Percentiles rank a stretch among this genome's conserved stretches.
Evolutionary conservation across 257 asterid species (phyloP).

Genomic region (Thymus quinquecostatus): DNA sequence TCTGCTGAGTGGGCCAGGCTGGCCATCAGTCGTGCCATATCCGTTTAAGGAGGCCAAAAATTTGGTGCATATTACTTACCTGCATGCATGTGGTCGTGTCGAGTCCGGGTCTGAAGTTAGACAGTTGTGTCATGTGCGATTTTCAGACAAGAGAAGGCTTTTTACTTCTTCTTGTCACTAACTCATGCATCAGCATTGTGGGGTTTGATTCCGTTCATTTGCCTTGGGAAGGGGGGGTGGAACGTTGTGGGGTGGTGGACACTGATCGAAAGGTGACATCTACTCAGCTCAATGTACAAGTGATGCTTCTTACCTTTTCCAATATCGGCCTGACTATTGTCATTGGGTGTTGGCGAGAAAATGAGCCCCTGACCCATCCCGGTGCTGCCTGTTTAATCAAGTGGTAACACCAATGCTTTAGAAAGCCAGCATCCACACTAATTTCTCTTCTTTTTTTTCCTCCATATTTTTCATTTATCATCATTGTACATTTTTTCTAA

Average conservation of each 20-base stretch:
- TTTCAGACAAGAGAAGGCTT: constrained; percentile 50
- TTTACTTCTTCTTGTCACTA: constrained; percentile 59
- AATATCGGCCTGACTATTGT: constrained; percentile 20
- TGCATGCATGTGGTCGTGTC: constrained; percentile 86
- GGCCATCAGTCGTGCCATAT: constrained; percentile 90
- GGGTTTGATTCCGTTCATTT: constrained; percentile 37
- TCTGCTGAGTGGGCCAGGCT: constrained; percentile 97
- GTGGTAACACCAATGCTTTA: constrained; percentile 29
- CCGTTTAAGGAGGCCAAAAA: constrained; percentile 56
- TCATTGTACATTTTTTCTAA: constrained; percentile 26
- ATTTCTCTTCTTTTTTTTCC: constrained; percentile 1
- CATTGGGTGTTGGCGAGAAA: constrained; percentile 26
- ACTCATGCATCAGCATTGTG: constrained; percentile 69
- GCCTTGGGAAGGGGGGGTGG: not conserved
- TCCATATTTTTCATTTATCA: constrained; percentile 26
- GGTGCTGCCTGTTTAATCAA: constrained; percentile 37
- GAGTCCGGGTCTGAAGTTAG: constrained; percentile 60
- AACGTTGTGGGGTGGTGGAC: constrained; percentile 18
- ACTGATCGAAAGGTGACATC: constrained; percentile 22
- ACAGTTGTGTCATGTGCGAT: constrained; percentile 45
- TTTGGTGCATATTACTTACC: constrained; percentile 53
- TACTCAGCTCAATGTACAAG: constrained; percentile 29
- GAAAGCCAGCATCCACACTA: constrained; percentile 28
- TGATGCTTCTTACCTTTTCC: constrained; percentile 27
- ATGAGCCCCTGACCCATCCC: constrained; percentile 28